Evolutionary conservation across 2,329 filamentous ascomycete species (phyloP).

Genomic region (Fusarium veterinarium): DNA sequence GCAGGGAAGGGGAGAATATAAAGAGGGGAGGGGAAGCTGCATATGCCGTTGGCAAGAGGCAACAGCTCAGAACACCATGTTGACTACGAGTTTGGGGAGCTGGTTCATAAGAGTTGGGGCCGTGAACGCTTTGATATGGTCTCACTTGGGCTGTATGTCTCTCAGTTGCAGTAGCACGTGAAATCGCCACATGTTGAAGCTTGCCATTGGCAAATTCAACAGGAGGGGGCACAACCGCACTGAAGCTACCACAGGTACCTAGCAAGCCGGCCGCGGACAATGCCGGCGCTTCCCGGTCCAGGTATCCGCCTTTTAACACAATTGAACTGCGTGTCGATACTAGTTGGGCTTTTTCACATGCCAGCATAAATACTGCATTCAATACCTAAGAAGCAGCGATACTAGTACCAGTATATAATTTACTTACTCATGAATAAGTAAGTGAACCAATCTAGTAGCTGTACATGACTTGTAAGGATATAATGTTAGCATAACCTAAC

Average conservation of each 20-base stretch:
- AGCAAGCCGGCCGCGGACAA: neutral
- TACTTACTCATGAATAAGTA: neutral
- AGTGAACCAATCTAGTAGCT: neutral
- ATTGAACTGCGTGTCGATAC: neutral
- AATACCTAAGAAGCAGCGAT: neutral
- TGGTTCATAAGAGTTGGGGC: conserved; percentile 40
- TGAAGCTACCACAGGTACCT: neutral
- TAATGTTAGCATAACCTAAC: neutral
- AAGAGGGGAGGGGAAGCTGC: conserved; percentile 11
- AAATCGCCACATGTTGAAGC: conserved; percentile 47
- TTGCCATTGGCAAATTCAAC: conserved; percentile 22
- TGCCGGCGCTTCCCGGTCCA: conserved; percentile 32
- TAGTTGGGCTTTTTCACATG: conserved; percentile 9
- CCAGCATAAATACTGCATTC: neutral
- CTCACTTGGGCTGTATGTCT: conserved; percentile 39
- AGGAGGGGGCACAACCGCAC: conserved; percentile 22
- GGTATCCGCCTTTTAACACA: conserved; percentile 6
- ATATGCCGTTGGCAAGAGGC: conserved; percentile 34
- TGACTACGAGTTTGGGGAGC: conserved; percentile 24
- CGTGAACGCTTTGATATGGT: conserved; percentile 40
- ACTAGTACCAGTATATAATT: neutral
- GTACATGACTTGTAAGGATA: neutral
- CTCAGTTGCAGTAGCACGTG: conserved; percentile 45
- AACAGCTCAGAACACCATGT: conserved; percentile 40
- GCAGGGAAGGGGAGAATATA: conserved; percentile 10